A percentile compares a stretch with the other conserved stretches of the same genome.
These are phyloP conservation scores for Hyphopichia buzzinii DNA, from an alignment of 1,139 yeast genomes.

Conservation along the genomic window DNA sequence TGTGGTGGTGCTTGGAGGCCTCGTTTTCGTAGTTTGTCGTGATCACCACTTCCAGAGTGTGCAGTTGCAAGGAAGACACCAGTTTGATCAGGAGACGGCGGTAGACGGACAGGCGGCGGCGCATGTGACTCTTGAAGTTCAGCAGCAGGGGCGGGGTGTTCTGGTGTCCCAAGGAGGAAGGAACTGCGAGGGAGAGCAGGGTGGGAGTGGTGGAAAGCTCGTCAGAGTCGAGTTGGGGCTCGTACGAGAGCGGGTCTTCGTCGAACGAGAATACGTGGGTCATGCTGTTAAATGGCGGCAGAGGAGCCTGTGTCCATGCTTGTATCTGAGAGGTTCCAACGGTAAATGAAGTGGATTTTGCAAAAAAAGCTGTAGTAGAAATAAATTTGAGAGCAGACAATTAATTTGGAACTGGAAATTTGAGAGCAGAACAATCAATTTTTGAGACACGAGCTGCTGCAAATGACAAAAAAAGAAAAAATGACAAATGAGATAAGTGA, in stretches of 20 bases:
- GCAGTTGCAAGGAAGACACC: slow-evolving; percentile 14
- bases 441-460: no score
- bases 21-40: slow-evolving; percentile 18
- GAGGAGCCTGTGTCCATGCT: no score
- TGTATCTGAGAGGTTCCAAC: no score
- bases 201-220: slow-evolving; percentile 1
- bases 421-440: no score
- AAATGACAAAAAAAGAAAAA: no score
- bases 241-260: slow-evolving; percentile 17
- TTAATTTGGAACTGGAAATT: no score
- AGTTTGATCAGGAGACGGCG: slow-evolving; percentile 21
- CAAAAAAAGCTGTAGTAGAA: no score
- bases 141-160: neutral
- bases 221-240: slow-evolving; percentile 5
- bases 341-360: no score
- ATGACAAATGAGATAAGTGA: no score
- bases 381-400: no score
- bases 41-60: slow-evolving; percentile 17
- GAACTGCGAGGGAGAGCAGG: neutral
- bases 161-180: neutral
- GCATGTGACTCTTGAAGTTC: slow-evolving; percentile 3
- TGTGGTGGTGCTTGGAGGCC: slow-evolving; percentile 8
- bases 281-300: no score
- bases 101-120: slow-evolving; percentile 24
- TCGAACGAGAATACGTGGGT: slow-evolving; percentile 19